Conservation (phyloP, 345 rosid genomes). For the Linum usitatissimum region DNA sequence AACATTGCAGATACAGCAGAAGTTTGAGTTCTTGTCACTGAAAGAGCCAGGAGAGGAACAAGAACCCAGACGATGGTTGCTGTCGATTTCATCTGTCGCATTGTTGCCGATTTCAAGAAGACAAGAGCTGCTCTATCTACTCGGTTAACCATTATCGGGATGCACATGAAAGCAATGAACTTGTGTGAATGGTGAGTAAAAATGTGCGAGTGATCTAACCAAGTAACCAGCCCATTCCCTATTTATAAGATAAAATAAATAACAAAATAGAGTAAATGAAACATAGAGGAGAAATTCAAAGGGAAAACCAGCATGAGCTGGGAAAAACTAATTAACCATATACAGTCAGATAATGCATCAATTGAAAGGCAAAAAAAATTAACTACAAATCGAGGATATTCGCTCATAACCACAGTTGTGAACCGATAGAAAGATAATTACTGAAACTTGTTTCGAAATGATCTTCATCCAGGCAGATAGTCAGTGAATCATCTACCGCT, state of each 20-base stretch:
- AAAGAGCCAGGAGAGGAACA: slow-evolving; percentile 4
- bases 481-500: slow-evolving; percentile 2
- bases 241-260: too few relatives aligned
- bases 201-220: background rate
- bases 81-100: too few relatives aligned
- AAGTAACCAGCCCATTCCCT: background rate
- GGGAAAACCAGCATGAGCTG: too few relatives aligned
- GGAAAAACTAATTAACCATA: too few relatives aligned
- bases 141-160: background rate
- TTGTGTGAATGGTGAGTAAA: background rate
- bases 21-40: background rate
- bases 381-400: background rate
- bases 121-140: background rate
- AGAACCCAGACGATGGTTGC: background rate
- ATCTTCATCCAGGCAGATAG: background rate
- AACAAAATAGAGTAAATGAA: too few relatives aligned
- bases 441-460: background rate
- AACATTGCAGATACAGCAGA: slow-evolving; percentile 28
- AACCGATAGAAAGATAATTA: background rate
- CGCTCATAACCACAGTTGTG: background rate
- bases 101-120: background rate
- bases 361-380: too few relatives aligned
- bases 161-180: background rate
- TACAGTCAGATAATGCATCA: too few relatives aligned
- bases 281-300: too few relatives aligned